Base-by-base conservation (phyloP, 1,284 basidiomycete genomes). In the Lignosus rhinocerotis region DNA sequence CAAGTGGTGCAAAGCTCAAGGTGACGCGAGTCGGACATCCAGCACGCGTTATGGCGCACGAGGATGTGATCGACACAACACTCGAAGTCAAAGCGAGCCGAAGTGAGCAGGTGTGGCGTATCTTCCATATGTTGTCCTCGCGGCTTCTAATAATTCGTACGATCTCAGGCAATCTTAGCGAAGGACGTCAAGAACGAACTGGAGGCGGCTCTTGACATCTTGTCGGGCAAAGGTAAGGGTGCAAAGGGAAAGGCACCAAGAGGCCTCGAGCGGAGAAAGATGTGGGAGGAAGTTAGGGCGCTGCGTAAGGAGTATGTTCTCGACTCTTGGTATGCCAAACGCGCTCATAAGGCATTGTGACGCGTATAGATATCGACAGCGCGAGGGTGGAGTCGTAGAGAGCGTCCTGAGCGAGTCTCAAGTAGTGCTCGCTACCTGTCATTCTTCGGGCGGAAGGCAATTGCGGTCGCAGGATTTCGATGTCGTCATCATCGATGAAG, bases 401-500 rank as follows among this genome's bases (percentile, higher is more conserved):
- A 84, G 86, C 16, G 92, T 98, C 1, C 78, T 98, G 17, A 80
- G 79, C 25, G 84, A 90, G 36, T 91, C 94, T 0, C 88, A 92
- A 74, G 82, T 98, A 39, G 92, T 98, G 0, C 75, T 98, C 11
- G 88, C 94, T 0, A 98, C 96, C 1, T 98, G 95, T 64, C 96
- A 98, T 75, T 91, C 92, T 4, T 85, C 94, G 2, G 95, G 95
- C 0, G 86, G 90, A 4, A 76, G 88, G 33, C 93, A 94, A 66
- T 75, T 96, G 9, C 82, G 83, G 41, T 85, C 88, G 59, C 80
- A 88, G 60, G 73, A 80, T 2, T 99, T 98, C 67, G 96, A 98
- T 70, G 88, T 94, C 0, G 87, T 95, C 8, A 90, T 98, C 43
- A 94, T 99, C 42, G 96, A 98, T 66, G 96, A 98, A 75, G 94